Conservation (phyloP, 1,284 basidiomycete genomes). For the Marasmius tenuissimus region DNA sequence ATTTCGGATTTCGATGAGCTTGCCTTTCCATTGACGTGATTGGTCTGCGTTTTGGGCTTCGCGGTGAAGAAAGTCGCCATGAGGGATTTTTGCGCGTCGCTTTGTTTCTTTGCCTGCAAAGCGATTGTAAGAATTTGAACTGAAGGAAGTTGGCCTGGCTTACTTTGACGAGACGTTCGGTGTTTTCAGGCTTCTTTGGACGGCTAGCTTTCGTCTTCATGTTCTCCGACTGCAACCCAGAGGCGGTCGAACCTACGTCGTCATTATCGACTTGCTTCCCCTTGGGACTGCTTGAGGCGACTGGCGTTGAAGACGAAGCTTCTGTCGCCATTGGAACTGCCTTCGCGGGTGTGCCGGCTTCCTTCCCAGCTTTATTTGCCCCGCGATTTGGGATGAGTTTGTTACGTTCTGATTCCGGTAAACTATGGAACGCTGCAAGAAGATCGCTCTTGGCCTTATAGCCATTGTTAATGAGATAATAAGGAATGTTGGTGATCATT, state of each 20-base stretch:
- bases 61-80: conserved; percentile 71
- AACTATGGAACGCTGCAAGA: conserved; percentile 47
- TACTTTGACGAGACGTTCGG: conserved; percentile 66
- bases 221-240: conserved; percentile 2
- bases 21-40: conserved; percentile 34
- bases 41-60: conserved; percentile 46
- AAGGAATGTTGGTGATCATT: not conserved
- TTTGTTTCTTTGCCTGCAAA: conserved; percentile 60
- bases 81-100: conserved; percentile 65
- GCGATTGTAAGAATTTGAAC: not conserved
- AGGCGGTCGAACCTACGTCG: not conserved
- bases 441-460: conserved; percentile 63
- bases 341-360: not conserved
- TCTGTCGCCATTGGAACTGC: conserved; percentile 24
- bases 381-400: conserved; percentile 53
- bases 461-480: conserved; percentile 8
- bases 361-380: conserved; percentile 40
- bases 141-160: not conserved
- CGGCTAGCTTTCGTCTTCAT: conserved; percentile 26
- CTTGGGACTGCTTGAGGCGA: conserved; percentile 18
- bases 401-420: conserved; percentile 56
- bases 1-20: conserved; percentile 38
- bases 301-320: conserved; percentile 11
- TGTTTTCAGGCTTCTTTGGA: conserved; percentile 52
- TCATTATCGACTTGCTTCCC: conserved; percentile 28